Evolutionary conservation across 129 eudicot genomes (phyloP), one percentile per base, ranked within the genome.

Genomic region (Scalesia atractyloides): DNA sequence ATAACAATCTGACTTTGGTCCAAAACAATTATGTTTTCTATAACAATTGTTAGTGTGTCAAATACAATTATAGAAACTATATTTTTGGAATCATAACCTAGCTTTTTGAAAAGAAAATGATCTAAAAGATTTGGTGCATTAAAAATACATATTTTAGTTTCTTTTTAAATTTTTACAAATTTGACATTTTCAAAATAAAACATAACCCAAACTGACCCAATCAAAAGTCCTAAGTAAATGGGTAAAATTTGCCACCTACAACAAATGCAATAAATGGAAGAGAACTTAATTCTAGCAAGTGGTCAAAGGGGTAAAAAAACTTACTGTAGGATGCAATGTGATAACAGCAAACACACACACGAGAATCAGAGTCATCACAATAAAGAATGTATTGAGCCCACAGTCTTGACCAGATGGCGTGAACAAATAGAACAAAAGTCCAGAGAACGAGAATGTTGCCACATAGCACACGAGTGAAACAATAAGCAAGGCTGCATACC

Each of bases 381-480:
- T 90, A 78, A 94, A 94, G 87, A 94, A 94, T 11, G 87, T 94
- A 79, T 94, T 90, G 64, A 87, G 91, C 46, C 98, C 97, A 76
- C 98, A 90, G 61, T 94, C 98, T 14, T 90, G 85, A 41, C 93
- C 98, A 22, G 97, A 90, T 64, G 98, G 91, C 2, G 91, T 78
- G 73, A 94, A 94, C 69, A 86, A 73, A 77, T 94, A 82, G 84
- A 90, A 94, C 80, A 90, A 87, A 73, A 90, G 74, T 9, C 91
- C 98, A 41, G 91, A 85, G 68, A 94, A 94, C 34, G 72, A 39
- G 68, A 90, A 82, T 24, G 97, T 84, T 46, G 84, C 96, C 75
- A 94, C 80, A 49, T 94, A 94, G 75, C 97, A 90, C n/a, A 90
- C 93, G 3, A 94, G 85, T 70, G 98, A 94, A 67, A 94, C 96